Percentiles rank a stretch among this genome's conserved stretches.
Conservation (phyloP, 2,329 filamentous ascomycete genomes). For the Botrytis medusae region DNA sequence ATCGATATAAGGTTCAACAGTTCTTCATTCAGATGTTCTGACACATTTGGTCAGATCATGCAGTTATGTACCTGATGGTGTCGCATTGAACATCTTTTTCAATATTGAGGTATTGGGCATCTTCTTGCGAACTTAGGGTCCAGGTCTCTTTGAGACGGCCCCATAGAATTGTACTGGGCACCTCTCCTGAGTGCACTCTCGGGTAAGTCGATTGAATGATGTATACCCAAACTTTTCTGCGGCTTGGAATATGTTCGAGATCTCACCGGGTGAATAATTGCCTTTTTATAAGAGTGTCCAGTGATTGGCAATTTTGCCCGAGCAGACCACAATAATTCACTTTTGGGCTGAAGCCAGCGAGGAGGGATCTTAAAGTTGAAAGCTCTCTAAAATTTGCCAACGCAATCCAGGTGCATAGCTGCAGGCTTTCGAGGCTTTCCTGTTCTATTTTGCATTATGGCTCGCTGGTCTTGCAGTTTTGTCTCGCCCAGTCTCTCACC, state of each 20-base stretch:
- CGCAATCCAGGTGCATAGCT: not conserved
- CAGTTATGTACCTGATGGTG: not conserved
- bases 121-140: not conserved
- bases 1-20: not conserved
- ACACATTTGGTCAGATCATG: not conserved
- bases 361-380: not conserved
- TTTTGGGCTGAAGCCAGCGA: not conserved
- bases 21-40: not conserved
- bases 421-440: not conserved
- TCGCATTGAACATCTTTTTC: not conserved
- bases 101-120: not conserved
- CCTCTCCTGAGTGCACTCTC: not conserved
- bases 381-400: not conserved
- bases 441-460: not conserved
- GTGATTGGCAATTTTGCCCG: not conserved
- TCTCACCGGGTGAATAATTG: not conserved
- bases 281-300: not conserved
- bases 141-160: not conserved
- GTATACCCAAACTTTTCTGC: too few relatives aligned
- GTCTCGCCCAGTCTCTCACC: constrained; percentile 1
- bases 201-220: not conserved
- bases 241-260: not conserved
- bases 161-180: not conserved
- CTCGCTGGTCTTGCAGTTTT: not conserved
- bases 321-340: not conserved